Evolutionary conservation across 345 rosid genomes (phyloP), one percentile per base, ranked within the genome.

Genomic region (Nasturtium officinale): DNA sequence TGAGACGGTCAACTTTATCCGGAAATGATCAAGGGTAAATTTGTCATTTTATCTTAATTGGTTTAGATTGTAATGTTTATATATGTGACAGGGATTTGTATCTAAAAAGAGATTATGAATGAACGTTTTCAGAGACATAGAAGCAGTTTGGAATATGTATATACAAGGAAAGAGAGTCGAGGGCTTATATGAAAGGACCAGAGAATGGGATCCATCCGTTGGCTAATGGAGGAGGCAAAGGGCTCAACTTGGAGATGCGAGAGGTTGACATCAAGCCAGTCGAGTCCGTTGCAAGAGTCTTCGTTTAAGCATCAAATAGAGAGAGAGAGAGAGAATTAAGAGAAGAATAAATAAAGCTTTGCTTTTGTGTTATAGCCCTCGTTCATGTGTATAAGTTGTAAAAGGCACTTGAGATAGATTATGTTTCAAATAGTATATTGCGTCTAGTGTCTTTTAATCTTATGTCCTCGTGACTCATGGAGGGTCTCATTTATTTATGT

Each of bases 161-260:
- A 15, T 81, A 61, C 12, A 79, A 85, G 65, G 84, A 85, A 75
- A 82, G 84, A 78, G 83, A 70, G 77, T 75, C 82, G 0, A 69
- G 97, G 32, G 87, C 72, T 1, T 80, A 82, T 73, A 78, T 89
- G 83, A n/a, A n/a, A 10, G 98, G 96, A 53, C 94, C 78, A 2
- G 80, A 65, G 11, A 81, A 80, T 47, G 91, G 94, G 38, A 77
- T 86, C 17, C 97, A 93, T 82, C 94, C 94, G 0, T 55, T 83
- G 69, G 90, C 96, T 0, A 88, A 93, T 72, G 92, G 84, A 1
- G 90, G 82, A 2, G 89, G 92, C 26, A 83, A 69, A 71, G 97
- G 94, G 10, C 71, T 87, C 0, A 58, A 71, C 72, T 71, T 85
- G 30, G 35, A 56, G 50, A 55, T 87, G 5, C 85, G 90, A 78